These are phyloP conservation scores for Corchorus olitorius DNA, from an alignment of 345 rosid genomes.

Conservation along the genomic window DNA sequence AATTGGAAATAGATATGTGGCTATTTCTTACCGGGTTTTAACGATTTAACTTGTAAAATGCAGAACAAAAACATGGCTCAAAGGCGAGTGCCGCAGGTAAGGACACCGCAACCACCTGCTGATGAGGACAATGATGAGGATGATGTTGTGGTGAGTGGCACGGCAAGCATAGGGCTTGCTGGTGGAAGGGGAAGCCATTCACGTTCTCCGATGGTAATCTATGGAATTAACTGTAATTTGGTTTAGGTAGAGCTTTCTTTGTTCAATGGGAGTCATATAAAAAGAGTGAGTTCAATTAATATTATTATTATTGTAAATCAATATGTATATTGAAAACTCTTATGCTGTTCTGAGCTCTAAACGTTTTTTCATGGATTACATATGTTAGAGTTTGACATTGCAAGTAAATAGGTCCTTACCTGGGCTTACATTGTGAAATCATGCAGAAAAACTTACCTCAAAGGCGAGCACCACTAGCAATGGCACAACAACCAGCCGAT, in stretches of 20 bases:
- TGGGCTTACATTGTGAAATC: constrained; percentile 21
- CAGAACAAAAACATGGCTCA: constrained; percentile 44
- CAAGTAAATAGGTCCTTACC: constrained; percentile 8
- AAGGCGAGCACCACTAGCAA: constrained; percentile 29
- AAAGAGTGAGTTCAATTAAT: neutral
- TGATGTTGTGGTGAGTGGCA: constrained; percentile 31
- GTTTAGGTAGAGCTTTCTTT: neutral
- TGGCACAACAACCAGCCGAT: constrained; percentile 25
- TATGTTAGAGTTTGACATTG: constrained; percentile 5
- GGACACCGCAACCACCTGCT: constrained; percentile 25
- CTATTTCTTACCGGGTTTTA: constrained; percentile 4
- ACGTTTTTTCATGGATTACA: neutral
- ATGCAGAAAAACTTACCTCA: constrained; percentile 42
- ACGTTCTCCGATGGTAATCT: constrained; percentile 51
- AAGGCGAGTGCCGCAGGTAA: constrained; percentile 33
- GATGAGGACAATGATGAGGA: constrained; percentile 47
- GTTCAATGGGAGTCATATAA: neutral
- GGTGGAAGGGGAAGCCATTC: constrained; percentile 50
- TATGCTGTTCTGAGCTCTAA: neutral
- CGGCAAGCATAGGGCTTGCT: constrained; percentile 50
- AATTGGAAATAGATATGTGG: neutral
- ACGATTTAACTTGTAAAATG: constrained; percentile 19
- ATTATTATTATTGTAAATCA: neutral
- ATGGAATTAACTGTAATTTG: neutral
- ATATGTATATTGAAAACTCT: neutral